Conservation (phyloP, 2,329 filamentous ascomycete genomes). For the Fusarium bactridioides region DNA sequence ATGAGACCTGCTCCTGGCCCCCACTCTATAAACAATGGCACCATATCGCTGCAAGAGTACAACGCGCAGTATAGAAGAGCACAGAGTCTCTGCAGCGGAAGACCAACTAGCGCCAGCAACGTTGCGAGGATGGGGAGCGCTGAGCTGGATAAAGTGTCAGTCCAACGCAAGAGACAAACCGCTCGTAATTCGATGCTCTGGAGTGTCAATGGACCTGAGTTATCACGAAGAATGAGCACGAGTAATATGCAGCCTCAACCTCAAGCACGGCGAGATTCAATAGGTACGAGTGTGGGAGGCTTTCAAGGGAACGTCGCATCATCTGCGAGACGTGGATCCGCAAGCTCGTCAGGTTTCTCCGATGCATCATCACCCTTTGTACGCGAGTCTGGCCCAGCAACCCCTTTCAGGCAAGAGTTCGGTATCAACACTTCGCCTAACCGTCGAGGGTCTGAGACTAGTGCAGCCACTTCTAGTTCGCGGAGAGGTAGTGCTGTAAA, state of each 20-base stretch:
- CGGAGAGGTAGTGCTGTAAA: conserved; percentile 29
- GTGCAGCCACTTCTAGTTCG: conserved; percentile 17
- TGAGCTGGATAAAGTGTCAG: conserved; percentile 42
- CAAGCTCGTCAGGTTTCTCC: conserved; percentile 31
- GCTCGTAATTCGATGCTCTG: conserved; percentile 46
- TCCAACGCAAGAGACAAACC: conserved; percentile 8
- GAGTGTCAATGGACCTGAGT: conserved; percentile 8
- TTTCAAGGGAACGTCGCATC: conserved; percentile 1
- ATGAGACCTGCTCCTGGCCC: conserved; percentile 45
- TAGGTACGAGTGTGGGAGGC: conserved; percentile 5
- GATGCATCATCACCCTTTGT: conserved; percentile 25
- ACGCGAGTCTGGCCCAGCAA: conserved; percentile 23
- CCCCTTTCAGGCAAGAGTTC: conserved; percentile 32
- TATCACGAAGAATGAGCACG: conserved; percentile 50
- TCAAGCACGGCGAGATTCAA: conserved; percentile 22
- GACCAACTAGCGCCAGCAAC: conserved; percentile 48
- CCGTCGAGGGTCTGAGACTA: conserved; percentile 31
- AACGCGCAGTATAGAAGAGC: conserved; percentile 48
- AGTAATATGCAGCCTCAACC: conserved; percentile 42
- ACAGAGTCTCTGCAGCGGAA: conserved; percentile 45
- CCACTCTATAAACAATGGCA: conserved; percentile 32
- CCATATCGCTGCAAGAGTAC: conserved; percentile 47
- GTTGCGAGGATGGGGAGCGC: conserved; percentile 49
- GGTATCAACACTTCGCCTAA: conserved; percentile 12
- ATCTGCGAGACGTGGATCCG: conserved; percentile 19